Percentiles rank a stretch among this genome's conserved stretches.
Evolutionary conservation across 2,329 filamentous ascomycete species (phyloP).

Genomic region (Arthrinium puccinioides): DNA sequence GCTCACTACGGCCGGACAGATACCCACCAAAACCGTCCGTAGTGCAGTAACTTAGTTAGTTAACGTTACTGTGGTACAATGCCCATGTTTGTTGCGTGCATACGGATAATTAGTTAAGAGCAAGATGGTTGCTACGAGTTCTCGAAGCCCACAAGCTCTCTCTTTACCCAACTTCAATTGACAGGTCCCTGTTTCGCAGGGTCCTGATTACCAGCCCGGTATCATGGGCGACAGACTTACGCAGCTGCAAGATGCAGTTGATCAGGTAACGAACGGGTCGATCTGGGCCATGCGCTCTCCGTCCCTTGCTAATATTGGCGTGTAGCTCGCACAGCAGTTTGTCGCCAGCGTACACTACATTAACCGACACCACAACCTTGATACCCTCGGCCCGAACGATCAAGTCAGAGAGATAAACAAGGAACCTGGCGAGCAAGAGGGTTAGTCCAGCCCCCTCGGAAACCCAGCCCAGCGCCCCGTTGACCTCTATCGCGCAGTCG

Average conservation of each 20-base stretch:
- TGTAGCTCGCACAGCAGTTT: constrained; percentile 60
- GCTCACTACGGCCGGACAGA: too few relatives aligned
- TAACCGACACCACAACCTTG: constrained; percentile 60
- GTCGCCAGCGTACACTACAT: constrained; percentile 61
- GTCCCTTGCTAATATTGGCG: neutral
- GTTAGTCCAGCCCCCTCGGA: constrained; percentile 22
- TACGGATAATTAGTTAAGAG: too few relatives aligned
- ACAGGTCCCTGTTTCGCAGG: too few relatives aligned
- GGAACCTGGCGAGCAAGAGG: constrained; percentile 43
- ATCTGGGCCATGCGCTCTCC: constrained; percentile 17
- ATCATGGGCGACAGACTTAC: constrained; percentile 69
- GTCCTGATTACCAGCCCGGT: too few relatives aligned
- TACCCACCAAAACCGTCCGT: too few relatives aligned
- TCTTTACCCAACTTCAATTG: too few relatives aligned
- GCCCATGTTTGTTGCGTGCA: too few relatives aligned
- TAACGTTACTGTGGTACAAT: too few relatives aligned
- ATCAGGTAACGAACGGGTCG: too few relatives aligned
- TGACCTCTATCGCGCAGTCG: constrained; percentile 34
- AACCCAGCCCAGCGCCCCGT: neutral
- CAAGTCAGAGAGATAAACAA: constrained; percentile 52
- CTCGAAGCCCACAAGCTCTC: too few relatives aligned
- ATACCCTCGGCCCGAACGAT: constrained; percentile 49
- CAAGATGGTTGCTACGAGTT: too few relatives aligned
- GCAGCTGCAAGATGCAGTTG: constrained; percentile 77
- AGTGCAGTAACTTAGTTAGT: too few relatives aligned